Base-by-base conservation (phyloP, 331 rosid genomes). In the Dryas integrifolia region DNA sequence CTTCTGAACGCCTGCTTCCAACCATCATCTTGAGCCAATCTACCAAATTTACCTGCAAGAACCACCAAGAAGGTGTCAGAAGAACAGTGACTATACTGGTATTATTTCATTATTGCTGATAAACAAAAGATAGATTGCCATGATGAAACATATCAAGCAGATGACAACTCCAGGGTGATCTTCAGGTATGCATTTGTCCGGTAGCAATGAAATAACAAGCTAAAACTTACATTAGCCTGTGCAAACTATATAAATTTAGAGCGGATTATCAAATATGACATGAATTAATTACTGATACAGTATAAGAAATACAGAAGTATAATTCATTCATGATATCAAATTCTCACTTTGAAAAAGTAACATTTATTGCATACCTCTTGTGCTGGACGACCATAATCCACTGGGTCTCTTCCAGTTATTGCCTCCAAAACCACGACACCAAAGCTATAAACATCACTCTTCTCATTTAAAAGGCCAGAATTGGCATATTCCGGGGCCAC, bases 21-120 rank as follows among this genome's bases (percentile, higher is more conserved):
- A 92, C 96, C 98, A 92, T 92, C 95, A 90, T 77, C 85, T 92
- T 92, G 62, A 92, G 90, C 98, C 98, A 92, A 66, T 92, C 98
- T 16, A 92, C 98, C 81, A 92, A 83, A 79, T 92, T 92, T 47
- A 92, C 98, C 98, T 92, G 77, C 77, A 88, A 65, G 58, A 80
- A 43, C 49, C 78, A 76, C 74, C 70, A 70, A 64, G 53, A 59
- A 49, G 40, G 45, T 43, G 18, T 72, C 44, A 70, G 69, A n/a
- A 14, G 10, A 70, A 58, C 46, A 14, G 56, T 57, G 51, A 24
- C 55, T 26, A 14, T 40, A 24, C 41, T 3, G 16, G 30, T 40
- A 62, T 62, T 9, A 40, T 62, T 62, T 18, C 67, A 39, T 62
- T 10, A 13, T 59, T 15, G 56, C 69, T 41, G 14, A 40, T 7